Evolutionary conservation across 2,329 filamentous ascomycete species (phyloP).

Genomic region (Aspergillus eucalypticola): DNA sequence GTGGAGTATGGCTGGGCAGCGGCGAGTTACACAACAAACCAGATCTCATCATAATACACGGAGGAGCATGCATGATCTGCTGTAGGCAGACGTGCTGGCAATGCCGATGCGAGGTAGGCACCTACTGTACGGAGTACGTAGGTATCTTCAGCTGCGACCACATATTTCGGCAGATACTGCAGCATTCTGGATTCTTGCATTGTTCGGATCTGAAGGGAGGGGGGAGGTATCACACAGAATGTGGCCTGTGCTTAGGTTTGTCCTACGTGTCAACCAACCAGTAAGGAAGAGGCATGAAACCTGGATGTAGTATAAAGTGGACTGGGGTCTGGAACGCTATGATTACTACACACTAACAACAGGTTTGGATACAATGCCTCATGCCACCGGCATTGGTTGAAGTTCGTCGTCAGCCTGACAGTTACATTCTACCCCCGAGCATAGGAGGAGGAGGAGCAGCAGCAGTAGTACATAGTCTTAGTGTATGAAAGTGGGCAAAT

Average conservation of each 20-base stretch:
- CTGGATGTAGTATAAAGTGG: background rate
- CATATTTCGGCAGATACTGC: constrained; percentile 7
- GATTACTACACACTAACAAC: background rate
- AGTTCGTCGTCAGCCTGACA: too few species aligned
- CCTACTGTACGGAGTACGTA: background rate
- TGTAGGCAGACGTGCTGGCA: background rate
- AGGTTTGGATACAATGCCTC: background rate
- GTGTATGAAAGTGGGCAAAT: too few species aligned
- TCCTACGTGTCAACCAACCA: constrained; percentile 10
- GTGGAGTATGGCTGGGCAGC: background rate
- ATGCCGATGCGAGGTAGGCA: background rate
- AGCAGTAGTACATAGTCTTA: too few species aligned
- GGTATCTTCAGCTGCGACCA: background rate
- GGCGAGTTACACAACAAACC: background rate
- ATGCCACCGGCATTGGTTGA: background rate
- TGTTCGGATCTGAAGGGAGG: constrained; percentile 9
- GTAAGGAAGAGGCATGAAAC: background rate
- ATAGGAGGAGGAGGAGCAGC: too few species aligned
- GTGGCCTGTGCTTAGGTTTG: constrained; percentile 16
- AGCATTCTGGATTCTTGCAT: constrained; percentile 11
- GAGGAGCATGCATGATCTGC: background rate
- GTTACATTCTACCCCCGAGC: too few species aligned
- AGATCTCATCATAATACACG: background rate
- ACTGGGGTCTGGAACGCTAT: constrained; percentile 6
- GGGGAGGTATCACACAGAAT: constrained; percentile 13